Conservation (phyloP, 2,329 filamentous ascomycete species). For the Epichloe sibirici region DNA sequence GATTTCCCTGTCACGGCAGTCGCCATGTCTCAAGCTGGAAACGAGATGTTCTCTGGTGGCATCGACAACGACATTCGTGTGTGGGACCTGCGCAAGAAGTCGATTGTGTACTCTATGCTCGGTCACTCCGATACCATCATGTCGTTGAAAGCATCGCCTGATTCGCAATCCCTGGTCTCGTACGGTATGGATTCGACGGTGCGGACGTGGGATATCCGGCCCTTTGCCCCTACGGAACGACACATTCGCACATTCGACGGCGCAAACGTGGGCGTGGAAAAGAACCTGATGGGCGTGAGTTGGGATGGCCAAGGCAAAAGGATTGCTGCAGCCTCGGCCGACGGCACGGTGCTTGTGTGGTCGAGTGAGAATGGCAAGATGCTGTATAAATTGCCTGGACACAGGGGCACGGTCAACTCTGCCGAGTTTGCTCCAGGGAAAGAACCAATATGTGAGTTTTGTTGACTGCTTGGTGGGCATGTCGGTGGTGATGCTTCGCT, state of each 20-base stretch:
- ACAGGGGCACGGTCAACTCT: slow-evolving; percentile 90
- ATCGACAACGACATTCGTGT: slow-evolving; percentile 97
- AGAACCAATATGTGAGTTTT: slow-evolving; percentile 72
- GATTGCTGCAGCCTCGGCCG: slow-evolving; percentile 79
- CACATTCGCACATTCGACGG: slow-evolving; percentile 84
- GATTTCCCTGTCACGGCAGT: slow-evolving; percentile 88
- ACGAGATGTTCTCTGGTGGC: slow-evolving; percentile 86
- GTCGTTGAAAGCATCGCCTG: slow-evolving; percentile 81
- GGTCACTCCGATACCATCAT: slow-evolving; percentile 90
- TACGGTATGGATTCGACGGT: slow-evolving; percentile 92
- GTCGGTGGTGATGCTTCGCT: slow-evolving; percentile 13
- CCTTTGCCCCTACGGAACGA: slow-evolving; percentile 81
- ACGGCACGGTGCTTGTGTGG: slow-evolving; percentile 87
- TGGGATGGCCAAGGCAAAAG: slow-evolving; percentile 82
- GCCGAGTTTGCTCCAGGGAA: slow-evolving; percentile 77
- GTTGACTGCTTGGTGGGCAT: background rate
- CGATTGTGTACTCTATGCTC: slow-evolving; percentile 72
- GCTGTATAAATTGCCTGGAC: slow-evolving; percentile 86
- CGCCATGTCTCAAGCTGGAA: slow-evolving; percentile 83
- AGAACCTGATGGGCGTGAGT: slow-evolving; percentile 80
- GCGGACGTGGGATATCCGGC: slow-evolving; percentile 89
- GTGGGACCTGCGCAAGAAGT: slow-evolving; percentile 91
- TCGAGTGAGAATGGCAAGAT: slow-evolving; percentile 79
- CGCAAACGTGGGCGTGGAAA: slow-evolving; percentile 76
- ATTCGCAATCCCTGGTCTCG: slow-evolving; percentile 80